Base-by-base conservation (phyloP, 2,329 filamentous ascomycete species). In the Talaromyces sp. region DNA sequence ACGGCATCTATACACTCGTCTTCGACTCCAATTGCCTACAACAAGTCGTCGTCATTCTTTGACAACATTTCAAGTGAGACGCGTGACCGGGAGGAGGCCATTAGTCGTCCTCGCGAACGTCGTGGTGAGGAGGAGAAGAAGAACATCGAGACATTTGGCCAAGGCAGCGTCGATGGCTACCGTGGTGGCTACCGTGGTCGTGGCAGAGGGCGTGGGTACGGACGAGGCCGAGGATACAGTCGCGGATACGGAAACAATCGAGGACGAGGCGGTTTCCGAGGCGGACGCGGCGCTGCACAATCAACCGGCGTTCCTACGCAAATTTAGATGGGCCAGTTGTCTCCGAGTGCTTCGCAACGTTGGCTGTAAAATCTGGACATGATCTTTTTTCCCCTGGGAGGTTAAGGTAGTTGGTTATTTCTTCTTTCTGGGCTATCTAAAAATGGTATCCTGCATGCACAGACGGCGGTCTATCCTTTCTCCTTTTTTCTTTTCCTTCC, bases 81-180 rank as follows among this genome's bases (percentile, higher is more conserved):
- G 65, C 96, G 90, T 75, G 95, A 99, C 67, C 87, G 95, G 51
- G 87, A 91, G 57, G 91, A 94, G 64, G 88, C 87, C 44, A 82
- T 76, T 34, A 86, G 89, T 61, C 92, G 92, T 34, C 56, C 56
- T 52, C 87, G 90, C 55, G 92, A 96, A 74, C 96, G 95, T 87
- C 88, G 95, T 59, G 89, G 88, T 44, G 92, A 98, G 75, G 95
- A 98, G 75, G 91, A 96, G 74, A 92, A 89, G 75, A 92, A 92
- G 79, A 98, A 98, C 74, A 90, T 99, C 72, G 95, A 99, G 79
- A 99, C 95, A 0, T 99, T 99, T 68, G 95, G 95, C 8, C 93
- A 98, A 75, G 93, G 93, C 59, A 97, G 92, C 68, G 93, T 99
- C 27, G 95, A 99, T 64, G 89, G 90, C 65, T 95, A 88, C 76